phyloP scores from a whole-genome alignment of 108 stramenopile species.

The Chaetoceros muelleri region DNA sequence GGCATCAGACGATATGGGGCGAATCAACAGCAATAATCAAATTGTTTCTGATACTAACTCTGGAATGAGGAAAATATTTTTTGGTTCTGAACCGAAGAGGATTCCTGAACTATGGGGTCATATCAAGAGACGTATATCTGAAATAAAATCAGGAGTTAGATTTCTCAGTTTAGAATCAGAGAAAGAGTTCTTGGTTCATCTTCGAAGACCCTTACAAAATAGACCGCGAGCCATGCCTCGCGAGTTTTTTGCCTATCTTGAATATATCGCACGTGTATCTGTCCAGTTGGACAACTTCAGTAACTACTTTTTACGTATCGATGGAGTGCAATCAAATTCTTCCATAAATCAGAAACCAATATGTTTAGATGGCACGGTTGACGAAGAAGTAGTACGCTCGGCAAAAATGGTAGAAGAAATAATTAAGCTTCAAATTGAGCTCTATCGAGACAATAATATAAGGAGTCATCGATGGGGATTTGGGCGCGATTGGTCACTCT shows the following conservation, averaged over 20 bases:
- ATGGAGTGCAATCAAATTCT: constrained; percentile 22
- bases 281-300: constrained; percentile 61
- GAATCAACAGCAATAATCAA: constrained; percentile 40
- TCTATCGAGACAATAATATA: constrained; percentile 61
- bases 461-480: constrained; percentile 70
- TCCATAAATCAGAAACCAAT: background rate
- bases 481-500: constrained; percentile 73
- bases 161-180: constrained; percentile 65
- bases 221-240: constrained; percentile 10
- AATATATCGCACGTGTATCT: constrained; percentile 33
- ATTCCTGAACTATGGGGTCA: constrained; percentile 44
- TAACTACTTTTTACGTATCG: constrained; percentile 60
- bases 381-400: constrained; percentile 7
- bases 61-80: constrained; percentile 49
- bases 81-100: constrained; percentile 54
- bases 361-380: background rate
- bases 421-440: constrained; percentile 63
- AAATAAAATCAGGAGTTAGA: constrained; percentile 53
- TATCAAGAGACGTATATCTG: constrained; percentile 35
- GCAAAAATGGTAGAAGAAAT: constrained; percentile 59
- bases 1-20: constrained; percentile 61
- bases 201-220: constrained; percentile 11
- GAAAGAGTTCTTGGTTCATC: constrained; percentile 37
- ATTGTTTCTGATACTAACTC: constrained; percentile 40
- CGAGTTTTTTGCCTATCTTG: constrained; percentile 63